Conservation (phyloP, 495 filamentous ascomycete species). For the Aspergillus heteromorphus region DNA sequence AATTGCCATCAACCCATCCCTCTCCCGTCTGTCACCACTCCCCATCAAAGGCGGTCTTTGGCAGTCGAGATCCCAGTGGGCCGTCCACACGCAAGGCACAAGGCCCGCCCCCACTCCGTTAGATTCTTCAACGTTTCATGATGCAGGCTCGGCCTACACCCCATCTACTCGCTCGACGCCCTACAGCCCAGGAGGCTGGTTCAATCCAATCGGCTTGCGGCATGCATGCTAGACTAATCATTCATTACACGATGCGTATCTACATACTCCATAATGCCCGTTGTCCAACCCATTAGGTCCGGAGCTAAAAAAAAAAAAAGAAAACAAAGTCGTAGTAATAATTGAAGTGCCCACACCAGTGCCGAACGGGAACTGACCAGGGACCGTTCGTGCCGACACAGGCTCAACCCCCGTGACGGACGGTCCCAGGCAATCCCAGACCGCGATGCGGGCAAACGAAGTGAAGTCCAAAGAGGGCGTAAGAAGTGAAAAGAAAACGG, state of each 20-base stretch:
- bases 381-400: background rate
- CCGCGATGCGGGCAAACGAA: background rate
- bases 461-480: background rate
- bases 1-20: no score
- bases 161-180: background rate
- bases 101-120: background rate
- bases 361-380: background rate
- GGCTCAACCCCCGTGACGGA: background rate
- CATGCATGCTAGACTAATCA: conserved; percentile 6
- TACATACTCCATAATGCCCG: background rate
- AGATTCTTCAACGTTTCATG: background rate
- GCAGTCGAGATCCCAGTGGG: background rate
- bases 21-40: no score
- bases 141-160: background rate
- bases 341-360: background rate
- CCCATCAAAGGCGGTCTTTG: background rate
- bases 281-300: background rate
- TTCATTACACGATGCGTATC: conserved; percentile 5
- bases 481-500: conserved; percentile 1
- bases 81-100: background rate
- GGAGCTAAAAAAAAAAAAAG: background rate
- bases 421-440: background rate
- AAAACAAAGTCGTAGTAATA: background rate
- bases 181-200: background rate
- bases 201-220: background rate